These are phyloP conservation scores for Cercophora sp. DNA, from an alignment of 495 filamentous ascomycete genomes.

Conservation along the genomic window DNA sequence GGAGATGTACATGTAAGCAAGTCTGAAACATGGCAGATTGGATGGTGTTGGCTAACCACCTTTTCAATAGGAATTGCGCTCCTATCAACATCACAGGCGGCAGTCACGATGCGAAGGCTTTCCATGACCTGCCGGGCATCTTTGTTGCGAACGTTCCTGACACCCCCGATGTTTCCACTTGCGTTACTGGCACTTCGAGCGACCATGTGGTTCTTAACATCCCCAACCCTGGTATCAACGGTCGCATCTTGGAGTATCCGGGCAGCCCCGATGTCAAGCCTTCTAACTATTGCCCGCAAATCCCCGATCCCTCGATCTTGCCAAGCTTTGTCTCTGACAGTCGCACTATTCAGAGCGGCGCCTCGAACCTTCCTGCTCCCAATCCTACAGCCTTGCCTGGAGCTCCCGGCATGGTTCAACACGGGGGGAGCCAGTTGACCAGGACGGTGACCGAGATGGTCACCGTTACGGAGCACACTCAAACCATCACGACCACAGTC, in stretches of 20 bases:
- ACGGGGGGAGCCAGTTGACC: too few species aligned
- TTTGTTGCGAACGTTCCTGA: slow-evolving; percentile 55
- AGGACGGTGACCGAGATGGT: too few species aligned
- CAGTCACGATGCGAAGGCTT: slow-evolving; percentile 20
- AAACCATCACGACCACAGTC: neutral
- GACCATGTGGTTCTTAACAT: slow-evolving; percentile 22
- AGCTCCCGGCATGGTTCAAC: neutral
- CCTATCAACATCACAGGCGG: slow-evolving; percentile 49
- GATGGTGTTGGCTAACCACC: neutral
- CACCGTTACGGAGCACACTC: too few species aligned
- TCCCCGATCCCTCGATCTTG: neutral
- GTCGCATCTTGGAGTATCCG: slow-evolving; percentile 15
- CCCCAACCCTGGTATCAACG: slow-evolving; percentile 21
- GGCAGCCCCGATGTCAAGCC: neutral
- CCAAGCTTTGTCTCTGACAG: neutral
- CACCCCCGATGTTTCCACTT: slow-evolving; percentile 11
- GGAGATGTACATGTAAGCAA: slow-evolving; percentile 53
- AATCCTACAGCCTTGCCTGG: neutral
- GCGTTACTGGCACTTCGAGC: slow-evolving; percentile 13
- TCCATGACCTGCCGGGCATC: slow-evolving; percentile 47
- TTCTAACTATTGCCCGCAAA: neutral
- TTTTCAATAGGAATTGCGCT: slow-evolving; percentile 52
- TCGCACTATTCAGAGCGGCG: neutral
- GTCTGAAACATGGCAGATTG: neutral
- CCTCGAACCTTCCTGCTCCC: neutral